These are phyloP conservation scores for Urtica urens DNA, from an alignment of 306 rosid genomes.

Conservation along the genomic window DNA sequence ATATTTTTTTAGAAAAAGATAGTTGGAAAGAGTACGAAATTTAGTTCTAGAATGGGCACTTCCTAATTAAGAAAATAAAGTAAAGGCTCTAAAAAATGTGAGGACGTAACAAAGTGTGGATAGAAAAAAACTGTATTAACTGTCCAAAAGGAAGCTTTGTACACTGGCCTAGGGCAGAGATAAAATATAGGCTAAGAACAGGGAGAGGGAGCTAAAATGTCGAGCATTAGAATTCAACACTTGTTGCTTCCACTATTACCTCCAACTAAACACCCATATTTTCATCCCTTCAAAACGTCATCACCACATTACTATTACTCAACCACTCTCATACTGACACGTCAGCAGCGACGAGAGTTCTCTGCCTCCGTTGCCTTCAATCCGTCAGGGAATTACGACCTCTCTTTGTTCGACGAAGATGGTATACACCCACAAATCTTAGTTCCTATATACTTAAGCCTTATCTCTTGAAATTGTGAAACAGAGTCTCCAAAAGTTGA, in stretches of 20 bases:
- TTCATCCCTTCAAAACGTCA: constrained; percentile 18
- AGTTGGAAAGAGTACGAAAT: too few species aligned
- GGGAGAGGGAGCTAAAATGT: constrained; percentile 19
- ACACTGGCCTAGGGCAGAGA: too few species aligned
- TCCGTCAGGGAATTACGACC: constrained; percentile 76
- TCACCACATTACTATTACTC: constrained; percentile 30
- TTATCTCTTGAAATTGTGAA: background rate
- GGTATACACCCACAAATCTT: constrained; percentile 20
- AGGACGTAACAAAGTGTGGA: constrained; percentile 31
- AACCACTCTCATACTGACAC: constrained; percentile 11
- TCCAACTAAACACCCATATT: constrained; percentile 28
- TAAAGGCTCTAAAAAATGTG: constrained; percentile 13
- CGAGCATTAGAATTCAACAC: constrained; percentile 31
- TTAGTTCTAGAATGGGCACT: too few species aligned
- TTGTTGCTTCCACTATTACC: constrained; percentile 39
- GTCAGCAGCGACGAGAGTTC: constrained; percentile 27
- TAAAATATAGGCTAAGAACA: background rate
- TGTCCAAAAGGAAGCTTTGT: background rate
- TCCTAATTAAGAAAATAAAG: too few species aligned
- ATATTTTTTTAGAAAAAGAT: too few species aligned
- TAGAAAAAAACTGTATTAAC: constrained; percentile 31
- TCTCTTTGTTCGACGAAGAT: constrained; percentile 49
- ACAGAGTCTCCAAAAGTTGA: constrained; percentile 41
- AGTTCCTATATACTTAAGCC: background rate
- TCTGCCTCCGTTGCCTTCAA: constrained; percentile 72